Base-by-base conservation (phyloP, 2,329 filamentous ascomycete species). In the Tolypocladium cylindrosporum region DNA sequence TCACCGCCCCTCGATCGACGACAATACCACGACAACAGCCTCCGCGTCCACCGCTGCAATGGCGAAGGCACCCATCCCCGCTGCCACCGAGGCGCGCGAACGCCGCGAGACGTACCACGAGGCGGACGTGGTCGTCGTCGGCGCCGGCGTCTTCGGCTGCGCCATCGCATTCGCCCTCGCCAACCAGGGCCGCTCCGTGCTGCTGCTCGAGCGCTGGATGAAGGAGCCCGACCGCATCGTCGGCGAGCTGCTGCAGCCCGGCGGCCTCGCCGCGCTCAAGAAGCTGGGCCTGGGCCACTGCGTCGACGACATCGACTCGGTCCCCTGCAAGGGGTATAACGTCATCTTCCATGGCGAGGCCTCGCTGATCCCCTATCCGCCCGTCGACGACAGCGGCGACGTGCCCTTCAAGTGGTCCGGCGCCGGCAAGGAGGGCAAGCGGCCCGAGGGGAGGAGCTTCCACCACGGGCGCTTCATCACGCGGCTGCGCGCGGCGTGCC, bases 221-320 rank as follows among this genome's bases (percentile, higher is more conserved):
- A 91, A 91, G 74, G 88, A 97, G 77, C 94, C 94, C 24, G 89
- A 97, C 75, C 86, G 94, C 62, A 99, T 99, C 64, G 91, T 99
- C 54, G 94, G 94, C 66, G 94, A 99, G 76, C 77, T 99, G 63
- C 77, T 99, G 66, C 94, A 99, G 74, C 94, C 94, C 0, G 94
- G 94, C 55, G 94, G 94, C 55, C 86, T 96, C 40, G 79, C 84
- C 56, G 89, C 94, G 9, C 79, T 99, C 66, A 82, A 86, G 68
- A 85, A 89, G 69, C 77, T 99, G 55, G 94, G 94, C 3, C 75
- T 99, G 62, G 80, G 78, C 57, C 84, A 92, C 66, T 96, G 91
- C 69, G 75, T 97, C 59, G 91, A 97, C 59, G 89, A 77, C 58
- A 97, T 99, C 66, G 94, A 99, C 69, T 86, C 91, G 5, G 80